Base-by-base conservation (phyloP, 768 basidiomycete genomes). In the Xerocomus potaroensis region DNA sequence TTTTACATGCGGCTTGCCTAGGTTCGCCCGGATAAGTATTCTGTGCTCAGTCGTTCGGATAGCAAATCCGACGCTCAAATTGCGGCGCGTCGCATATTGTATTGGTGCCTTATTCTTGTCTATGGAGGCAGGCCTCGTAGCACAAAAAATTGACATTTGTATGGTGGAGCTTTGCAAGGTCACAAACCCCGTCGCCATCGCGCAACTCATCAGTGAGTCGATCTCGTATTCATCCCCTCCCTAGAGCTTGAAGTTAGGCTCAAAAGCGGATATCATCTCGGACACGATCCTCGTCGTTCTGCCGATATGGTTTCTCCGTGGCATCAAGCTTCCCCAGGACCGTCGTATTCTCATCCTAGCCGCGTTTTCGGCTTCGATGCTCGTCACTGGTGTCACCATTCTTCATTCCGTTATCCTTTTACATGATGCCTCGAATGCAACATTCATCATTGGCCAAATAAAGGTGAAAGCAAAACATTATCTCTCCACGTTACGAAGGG, bases 1-100 rank as follows among this genome's bases (percentile, higher is more conserved):
- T 22, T 22, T 39, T 42, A 26, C 23, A 49, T 31, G 8, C 21
- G 24, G 12, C 32, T 14, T 8, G 16, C 26, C 10, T 15, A 49
- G 51, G 43, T 21, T 39, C 8, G 47, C 43, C 11, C 51, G 51
- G 14, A 7, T 49, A 6, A 53, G 51, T 33, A 38, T 53, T 6
- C 42, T 49, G 22, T 31, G 45, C 40, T 53, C 51, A 9, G 30
- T 53, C 6, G 29, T 53, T 27, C 47, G 51, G n/a, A 39, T 53
- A 22, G 35, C 51, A 22, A 45, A 46, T 23, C 52, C 47, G 8
- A 37, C 24, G 4, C 30, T 30, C 10, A 18, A 10, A 16, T 34
- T 19, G 14, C 40, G 44, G 36, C 19, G 15, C 11, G n/a, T 53
- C 21, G 52, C 41, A 18, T 22, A 16, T 22, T 39, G 40, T 14